Evolutionary conservation across 2,329 filamentous ascomycete species (phyloP).

Genomic region (Arthrinium phaeospermum): DNA sequence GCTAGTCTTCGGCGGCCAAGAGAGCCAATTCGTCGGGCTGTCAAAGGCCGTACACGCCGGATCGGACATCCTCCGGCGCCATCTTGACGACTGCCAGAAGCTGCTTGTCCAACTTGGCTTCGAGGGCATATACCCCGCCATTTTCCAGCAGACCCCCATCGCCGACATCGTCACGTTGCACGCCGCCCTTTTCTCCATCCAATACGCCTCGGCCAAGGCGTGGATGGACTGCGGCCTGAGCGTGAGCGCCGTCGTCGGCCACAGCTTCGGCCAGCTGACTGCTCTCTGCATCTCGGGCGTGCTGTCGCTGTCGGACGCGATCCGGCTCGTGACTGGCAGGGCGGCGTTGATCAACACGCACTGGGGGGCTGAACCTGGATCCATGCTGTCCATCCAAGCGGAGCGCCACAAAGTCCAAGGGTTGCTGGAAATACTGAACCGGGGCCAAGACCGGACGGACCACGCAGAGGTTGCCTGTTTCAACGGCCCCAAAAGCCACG

Average conservation of each 20-base stretch:
- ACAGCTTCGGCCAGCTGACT: constrained; percentile 49
- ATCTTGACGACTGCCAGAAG: constrained; percentile 8
- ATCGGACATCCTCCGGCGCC: constrained; percentile 15
- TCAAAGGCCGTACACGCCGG: constrained; percentile 29
- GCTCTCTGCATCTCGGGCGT: constrained; percentile 43
- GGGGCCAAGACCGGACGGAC: not conserved
- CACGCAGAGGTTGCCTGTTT: constrained; percentile 27
- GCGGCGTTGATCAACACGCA: constrained; percentile 32
- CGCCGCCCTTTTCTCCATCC: constrained; percentile 43
- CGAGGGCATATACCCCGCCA: constrained; percentile 33
- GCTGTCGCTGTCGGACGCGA: constrained; percentile 38
- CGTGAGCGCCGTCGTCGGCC: constrained; percentile 40
- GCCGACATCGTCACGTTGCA: constrained; percentile 41
- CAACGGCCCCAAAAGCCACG: constrained; percentile 27
- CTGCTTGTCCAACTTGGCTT: constrained; percentile 18
- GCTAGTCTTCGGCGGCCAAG: constrained; percentile 38
- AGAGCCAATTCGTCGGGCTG: constrained; percentile 32
- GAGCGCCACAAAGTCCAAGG: constrained; percentile 3
- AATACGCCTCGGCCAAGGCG: constrained; percentile 41
- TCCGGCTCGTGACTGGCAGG: constrained; percentile 37
- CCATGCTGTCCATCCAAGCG: constrained; percentile 19
- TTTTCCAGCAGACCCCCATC: constrained; percentile 35
- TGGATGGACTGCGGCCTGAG: constrained; percentile 44
- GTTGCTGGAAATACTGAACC: not conserved
- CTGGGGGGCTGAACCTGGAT: constrained; percentile 24